Conservation (phyloP, 805 yeast genomes). For the Ogataea ramenticola region DNA sequence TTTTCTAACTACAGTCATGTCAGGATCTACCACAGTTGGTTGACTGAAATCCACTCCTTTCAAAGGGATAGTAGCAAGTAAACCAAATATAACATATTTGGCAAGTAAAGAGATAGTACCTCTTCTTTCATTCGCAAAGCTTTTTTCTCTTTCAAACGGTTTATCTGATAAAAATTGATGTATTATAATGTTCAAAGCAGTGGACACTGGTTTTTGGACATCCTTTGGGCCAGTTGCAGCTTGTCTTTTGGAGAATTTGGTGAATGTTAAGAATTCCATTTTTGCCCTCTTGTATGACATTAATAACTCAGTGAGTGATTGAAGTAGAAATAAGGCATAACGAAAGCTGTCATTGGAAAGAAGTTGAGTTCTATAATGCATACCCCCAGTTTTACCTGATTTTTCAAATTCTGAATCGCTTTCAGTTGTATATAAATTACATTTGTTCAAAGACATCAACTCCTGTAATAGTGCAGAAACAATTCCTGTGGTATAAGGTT, state of each 20-base stretch:
- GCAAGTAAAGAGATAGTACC: constrained; percentile 56
- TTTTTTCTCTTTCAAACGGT: constrained; percentile 27
- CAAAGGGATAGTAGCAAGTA: constrained; percentile 52
- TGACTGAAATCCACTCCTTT: constrained; percentile 38
- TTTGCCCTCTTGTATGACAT: constrained; percentile 77
- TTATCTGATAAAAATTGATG: constrained; percentile 64
- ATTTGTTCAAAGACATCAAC: neutral
- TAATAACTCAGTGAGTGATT: constrained; percentile 60
- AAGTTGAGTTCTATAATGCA: no score
- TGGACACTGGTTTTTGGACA: constrained; percentile 59
- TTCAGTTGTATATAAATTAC: constrained; percentile 5
- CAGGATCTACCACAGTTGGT: constrained; percentile 53
- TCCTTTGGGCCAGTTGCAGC: constrained; percentile 17
- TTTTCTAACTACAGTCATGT: constrained; percentile 64
- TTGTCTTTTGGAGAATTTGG: constrained; percentile 63
- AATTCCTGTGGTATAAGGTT: neutral
- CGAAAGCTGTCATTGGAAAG: constrained; percentile 48
- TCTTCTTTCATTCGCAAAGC: constrained; percentile 40
- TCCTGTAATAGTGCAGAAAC: neutral
- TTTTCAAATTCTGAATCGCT: constrained; percentile 1
- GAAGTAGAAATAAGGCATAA: constrained; percentile 62
- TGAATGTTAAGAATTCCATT: constrained; percentile 71
- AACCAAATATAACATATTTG: constrained; percentile 49
- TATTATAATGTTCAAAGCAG: constrained; percentile 68
- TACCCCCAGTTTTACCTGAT: no score